Conservation (phyloP, 257 asterid genomes). For the Fraxinus cuspidata region DNA sequence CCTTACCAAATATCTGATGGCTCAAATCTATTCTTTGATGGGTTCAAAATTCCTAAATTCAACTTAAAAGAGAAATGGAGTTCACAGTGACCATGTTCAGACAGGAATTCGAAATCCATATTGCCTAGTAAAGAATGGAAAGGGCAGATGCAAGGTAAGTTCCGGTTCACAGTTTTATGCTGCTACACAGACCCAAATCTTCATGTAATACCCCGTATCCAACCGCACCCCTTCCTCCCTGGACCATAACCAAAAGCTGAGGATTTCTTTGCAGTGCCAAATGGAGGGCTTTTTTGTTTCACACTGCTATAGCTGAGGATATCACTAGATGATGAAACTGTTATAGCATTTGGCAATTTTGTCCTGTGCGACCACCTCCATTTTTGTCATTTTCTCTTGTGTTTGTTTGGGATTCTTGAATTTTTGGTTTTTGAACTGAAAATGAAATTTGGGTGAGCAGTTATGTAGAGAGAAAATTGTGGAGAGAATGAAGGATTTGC, state of each 20-base stretch:
- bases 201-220: conserved; percentile 62
- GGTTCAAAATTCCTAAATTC: conserved; percentile 50
- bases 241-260: conserved; percentile 36
- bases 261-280: conserved; percentile 41
- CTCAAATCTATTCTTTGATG: conserved; percentile 75
- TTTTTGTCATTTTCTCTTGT: too few relatives aligned
- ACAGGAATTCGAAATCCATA: conserved; percentile 69
- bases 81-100: conserved; percentile 90
- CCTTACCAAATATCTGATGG: conserved; percentile 67
- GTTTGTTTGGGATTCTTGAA: too few relatives aligned
- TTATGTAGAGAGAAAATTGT: too few relatives aligned
- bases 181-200: conserved; percentile 48
- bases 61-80: conserved; percentile 49
- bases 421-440: too few relatives aligned
- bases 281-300: conserved; percentile 41
- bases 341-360: too few relatives aligned
- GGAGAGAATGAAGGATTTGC: too few relatives aligned
- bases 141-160: conserved; percentile 75
- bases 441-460: too few relatives aligned
- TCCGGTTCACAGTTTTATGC: conserved; percentile 32
- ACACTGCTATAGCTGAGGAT: too few relatives aligned
- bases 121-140: conserved; percentile 60
- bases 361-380: too few relatives aligned
- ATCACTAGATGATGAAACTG: too few relatives aligned
- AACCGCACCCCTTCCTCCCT: conserved; percentile 50